These are phyloP conservation scores for Styphnolobium japonicum DNA, from an alignment of 306 rosid genomes.

Conservation along the genomic window DNA sequence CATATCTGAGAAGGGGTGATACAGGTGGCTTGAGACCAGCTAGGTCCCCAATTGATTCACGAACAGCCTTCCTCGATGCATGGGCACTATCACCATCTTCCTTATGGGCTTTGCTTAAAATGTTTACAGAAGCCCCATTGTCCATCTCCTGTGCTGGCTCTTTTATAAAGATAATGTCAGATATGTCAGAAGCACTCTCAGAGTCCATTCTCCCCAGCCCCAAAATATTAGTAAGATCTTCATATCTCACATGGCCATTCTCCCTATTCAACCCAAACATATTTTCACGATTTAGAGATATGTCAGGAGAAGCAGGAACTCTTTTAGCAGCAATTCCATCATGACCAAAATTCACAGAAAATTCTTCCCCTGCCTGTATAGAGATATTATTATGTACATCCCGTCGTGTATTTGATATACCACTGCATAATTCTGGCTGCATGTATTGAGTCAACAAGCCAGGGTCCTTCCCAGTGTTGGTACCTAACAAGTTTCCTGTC, in stretches of 20 bases:
- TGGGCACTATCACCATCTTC: constrained; percentile 36
- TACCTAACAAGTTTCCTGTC: constrained; percentile 38
- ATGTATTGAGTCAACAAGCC: constrained; percentile 36
- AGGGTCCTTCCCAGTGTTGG: constrained; percentile 36
- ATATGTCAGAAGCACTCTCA: constrained; percentile 51
- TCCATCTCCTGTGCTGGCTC: constrained; percentile 46
- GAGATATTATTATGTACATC: constrained; percentile 34
- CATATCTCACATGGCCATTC: constrained; percentile 45
- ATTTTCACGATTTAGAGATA: constrained; percentile 26
- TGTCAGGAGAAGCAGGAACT: constrained; percentile 33
- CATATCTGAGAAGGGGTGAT: constrained; percentile 31
- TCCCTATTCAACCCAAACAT: constrained; percentile 32
- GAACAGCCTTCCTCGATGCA: constrained; percentile 38
- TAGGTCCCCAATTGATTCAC: constrained; percentile 43
- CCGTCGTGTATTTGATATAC: constrained; percentile 34
- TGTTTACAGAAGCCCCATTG: constrained; percentile 34
- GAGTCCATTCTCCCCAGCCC: constrained; percentile 65
- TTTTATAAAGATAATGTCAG: constrained; percentile 32
- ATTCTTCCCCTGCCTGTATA: constrained; percentile 36
- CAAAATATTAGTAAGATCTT: constrained; percentile 50
- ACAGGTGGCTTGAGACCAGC: constrained; percentile 19
- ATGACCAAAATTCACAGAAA: constrained; percentile 37
- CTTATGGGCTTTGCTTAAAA: constrained; percentile 28
- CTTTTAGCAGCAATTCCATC: constrained; percentile 40
- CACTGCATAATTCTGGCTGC: constrained; percentile 26